These are phyloP conservation scores for Penicillium oxalicum DNA, from an alignment of 2,329 filamentous ascomycete genomes.

Conservation along the genomic window DNA sequence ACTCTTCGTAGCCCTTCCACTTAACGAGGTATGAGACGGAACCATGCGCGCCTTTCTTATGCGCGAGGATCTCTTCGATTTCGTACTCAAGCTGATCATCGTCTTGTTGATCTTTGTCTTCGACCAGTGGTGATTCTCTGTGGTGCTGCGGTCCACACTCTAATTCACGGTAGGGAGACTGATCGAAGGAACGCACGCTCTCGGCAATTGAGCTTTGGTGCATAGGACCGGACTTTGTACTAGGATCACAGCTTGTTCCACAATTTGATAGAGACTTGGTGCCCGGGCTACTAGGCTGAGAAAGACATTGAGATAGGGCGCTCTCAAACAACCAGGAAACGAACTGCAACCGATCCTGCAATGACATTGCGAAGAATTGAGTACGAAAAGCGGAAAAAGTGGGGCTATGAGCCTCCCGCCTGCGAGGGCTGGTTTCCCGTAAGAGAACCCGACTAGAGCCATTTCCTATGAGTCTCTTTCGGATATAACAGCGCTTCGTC, in stretches of 20 bases:
- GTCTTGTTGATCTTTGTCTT: neutral
- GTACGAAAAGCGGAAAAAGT: conserved; percentile 2
- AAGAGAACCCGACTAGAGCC: neutral
- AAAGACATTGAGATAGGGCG: conserved; percentile 1
- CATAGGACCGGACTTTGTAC: neutral
- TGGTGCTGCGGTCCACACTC: neutral
- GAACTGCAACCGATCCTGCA: conserved; percentile 5
- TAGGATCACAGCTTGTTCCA: neutral
- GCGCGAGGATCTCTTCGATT: neutral
- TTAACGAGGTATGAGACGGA: conserved; percentile 1
- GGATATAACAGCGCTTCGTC: neutral
- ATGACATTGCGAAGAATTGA: neutral
- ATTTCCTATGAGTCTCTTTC: neutral
- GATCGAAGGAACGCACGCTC: neutral
- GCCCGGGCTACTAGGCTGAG: neutral
- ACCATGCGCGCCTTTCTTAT: neutral
- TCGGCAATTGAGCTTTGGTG: neutral
- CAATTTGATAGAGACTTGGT: neutral
- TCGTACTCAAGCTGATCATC: conserved; percentile 1
- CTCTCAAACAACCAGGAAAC: conserved; percentile 10
- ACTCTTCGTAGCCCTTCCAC: neutral
- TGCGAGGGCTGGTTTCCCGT: neutral
- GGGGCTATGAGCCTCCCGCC: neutral
- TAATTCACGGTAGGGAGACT: neutral
- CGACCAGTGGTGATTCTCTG: neutral